These are phyloP conservation scores for Cladobotryum protrusum DNA, from an alignment of 2,329 filamentous ascomycete genomes.

Conservation along the genomic window DNA sequence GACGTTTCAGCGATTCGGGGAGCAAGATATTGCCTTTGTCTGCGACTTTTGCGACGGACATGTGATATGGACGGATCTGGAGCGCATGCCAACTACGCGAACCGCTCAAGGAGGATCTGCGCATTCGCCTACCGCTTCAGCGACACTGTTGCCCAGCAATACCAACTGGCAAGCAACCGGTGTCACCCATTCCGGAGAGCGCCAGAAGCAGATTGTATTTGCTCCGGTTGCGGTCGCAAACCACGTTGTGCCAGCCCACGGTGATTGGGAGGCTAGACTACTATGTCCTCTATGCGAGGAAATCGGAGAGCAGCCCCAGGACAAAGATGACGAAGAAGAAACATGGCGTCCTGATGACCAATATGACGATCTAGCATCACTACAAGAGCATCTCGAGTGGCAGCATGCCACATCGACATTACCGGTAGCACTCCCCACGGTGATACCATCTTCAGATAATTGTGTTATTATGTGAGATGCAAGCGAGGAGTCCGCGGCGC, in stretches of 20 bases:
- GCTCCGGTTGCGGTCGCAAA: constrained; percentile 53
- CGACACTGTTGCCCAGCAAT: constrained; percentile 15
- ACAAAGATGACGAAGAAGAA: constrained; percentile 46
- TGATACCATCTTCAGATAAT: constrained; percentile 28
- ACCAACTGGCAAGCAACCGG: constrained; percentile 49
- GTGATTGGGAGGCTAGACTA: constrained; percentile 47
- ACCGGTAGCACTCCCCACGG: constrained; percentile 29
- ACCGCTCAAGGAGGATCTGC: constrained; percentile 24
- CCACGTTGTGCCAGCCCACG: constrained; percentile 44
- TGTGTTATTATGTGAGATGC: constrained; percentile 41
- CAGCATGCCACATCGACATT: constrained; percentile 40
- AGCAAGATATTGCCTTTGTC: constrained; percentile 49
- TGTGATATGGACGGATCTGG: constrained; percentile 52
- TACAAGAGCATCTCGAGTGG: constrained; percentile 53
- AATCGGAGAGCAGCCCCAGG: constrained; percentile 37
- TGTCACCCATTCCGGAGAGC: constrained; percentile 31
- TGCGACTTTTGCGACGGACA: constrained; percentile 59
- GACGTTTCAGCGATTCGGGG: constrained; percentile 50
- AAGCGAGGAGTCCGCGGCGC: too few relatives aligned
- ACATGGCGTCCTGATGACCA: constrained; percentile 42
- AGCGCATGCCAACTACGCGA: constrained; percentile 44
- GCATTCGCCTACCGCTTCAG: constrained; percentile 19
- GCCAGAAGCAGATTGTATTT: constrained; percentile 48
- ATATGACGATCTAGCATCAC: constrained; percentile 42
- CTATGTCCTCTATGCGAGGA: constrained; percentile 54